Evolutionary conservation across 331 rosid species (phyloP).

Genomic region (Pyrus hybrid): DNA sequence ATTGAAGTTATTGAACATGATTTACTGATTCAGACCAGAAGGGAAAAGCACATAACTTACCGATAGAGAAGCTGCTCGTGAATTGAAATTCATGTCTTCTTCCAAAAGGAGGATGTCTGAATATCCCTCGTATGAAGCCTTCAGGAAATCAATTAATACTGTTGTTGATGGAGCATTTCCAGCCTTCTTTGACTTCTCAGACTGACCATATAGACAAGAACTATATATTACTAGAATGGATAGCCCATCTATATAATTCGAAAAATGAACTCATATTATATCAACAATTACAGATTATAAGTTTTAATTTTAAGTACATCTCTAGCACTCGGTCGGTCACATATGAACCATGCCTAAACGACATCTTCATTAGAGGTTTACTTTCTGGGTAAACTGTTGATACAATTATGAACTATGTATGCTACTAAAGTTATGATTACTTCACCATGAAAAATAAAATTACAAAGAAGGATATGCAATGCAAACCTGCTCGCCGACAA

Average conservation of each 20-base stretch:
- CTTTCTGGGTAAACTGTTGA: not conserved
- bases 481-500: constrained; percentile 80
- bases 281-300: not conserved
- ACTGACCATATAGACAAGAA: constrained; percentile 41
- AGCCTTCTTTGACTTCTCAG: constrained; percentile 83
- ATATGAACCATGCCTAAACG: not conserved
- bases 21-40: constrained; percentile 32
- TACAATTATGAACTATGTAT: not conserved
- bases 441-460: not conserved
- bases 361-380: not conserved
- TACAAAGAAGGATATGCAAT: constrained; percentile 16
- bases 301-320: not conserved
- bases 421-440: not conserved
- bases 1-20: not conserved
- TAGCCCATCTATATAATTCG: not conserved
- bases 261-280: not conserved
- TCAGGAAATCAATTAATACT: constrained; percentile 59
- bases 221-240: not conserved
- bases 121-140: constrained; percentile 55
- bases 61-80: constrained; percentile 66
- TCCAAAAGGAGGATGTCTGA: constrained; percentile 71
- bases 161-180: constrained; percentile 74
- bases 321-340: not conserved
- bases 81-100: constrained; percentile 75
- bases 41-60: constrained; percentile 33